Conservation (phyloP, 1,284 basidiomycete species). For the Trichosporon sp. region DNA sequence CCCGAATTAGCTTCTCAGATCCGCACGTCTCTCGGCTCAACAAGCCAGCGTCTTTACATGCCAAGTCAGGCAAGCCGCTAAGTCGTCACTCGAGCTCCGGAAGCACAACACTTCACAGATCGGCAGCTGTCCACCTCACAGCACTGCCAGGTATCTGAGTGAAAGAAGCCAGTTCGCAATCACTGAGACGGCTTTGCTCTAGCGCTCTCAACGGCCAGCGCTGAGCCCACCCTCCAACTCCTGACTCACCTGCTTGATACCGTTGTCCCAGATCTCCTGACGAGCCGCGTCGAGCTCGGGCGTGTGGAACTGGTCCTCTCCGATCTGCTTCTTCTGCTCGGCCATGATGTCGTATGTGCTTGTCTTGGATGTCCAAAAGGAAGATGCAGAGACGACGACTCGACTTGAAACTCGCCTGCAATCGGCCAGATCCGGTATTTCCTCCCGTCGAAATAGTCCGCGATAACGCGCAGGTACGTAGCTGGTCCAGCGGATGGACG, state of each 20-base stretch:
- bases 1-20: too few species aligned
- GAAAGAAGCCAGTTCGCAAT: too few species aligned
- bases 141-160: too few species aligned
- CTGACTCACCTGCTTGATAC: conserved; percentile 16
- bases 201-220: background rate
- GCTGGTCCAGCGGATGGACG: background rate
- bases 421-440: background rate
- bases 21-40: too few species aligned
- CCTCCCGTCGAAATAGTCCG: background rate
- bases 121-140: too few species aligned
- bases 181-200: background rate
- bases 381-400: background rate
- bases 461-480: background rate
- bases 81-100: too few species aligned
- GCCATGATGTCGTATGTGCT: background rate
- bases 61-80: too few species aligned
- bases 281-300: conserved; percentile 12
- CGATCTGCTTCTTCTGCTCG: conserved; percentile 1
- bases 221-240: too few species aligned
- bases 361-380: background rate
- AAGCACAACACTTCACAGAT: too few species aligned
- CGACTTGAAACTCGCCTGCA: background rate
- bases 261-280: conserved; percentile 15
- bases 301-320: background rate
- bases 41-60: too few species aligned